Evolutionary conservation across 495 filamentous ascomycete genomes (phyloP), one percentile per base, ranked within the genome.

Genomic region (Neurospora sp.): DNA sequence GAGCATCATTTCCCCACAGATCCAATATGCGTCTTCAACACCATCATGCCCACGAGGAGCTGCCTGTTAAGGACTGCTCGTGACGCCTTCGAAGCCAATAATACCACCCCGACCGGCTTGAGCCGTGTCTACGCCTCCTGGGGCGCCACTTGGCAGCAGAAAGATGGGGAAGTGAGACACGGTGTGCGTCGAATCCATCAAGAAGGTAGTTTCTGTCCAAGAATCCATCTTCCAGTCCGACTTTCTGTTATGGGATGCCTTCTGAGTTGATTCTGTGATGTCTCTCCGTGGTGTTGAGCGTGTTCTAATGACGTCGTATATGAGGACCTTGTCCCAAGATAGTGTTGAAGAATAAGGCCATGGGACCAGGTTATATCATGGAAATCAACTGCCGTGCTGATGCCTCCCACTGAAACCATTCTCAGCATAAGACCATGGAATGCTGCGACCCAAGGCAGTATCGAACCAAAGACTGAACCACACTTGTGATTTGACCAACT

Each of bases 51-150:
- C 72, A 69, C 66, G 48, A 39, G 37, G 71, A 41, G 69, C 73
- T 70, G 44, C 78, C 79, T 77, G 77, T 79, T 75, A 75, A 72
- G 69, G 39, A 39, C 14, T 35, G 72, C 76, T 76, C 73, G 77
- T 79, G 77, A 79, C 74, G 76, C 44, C 54, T 20, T 48, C 75
- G 77, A 35, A 62, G 20, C 54, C 54, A 62, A 62, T 59, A 62
- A 79, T 77, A 74, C 79, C 46, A 81, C 75, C 71, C 76, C 70
- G 70, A 42, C 73, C 78, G 78, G 78, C 46, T 71, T 78, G 78
- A 42, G 77, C 79, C 79, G 78, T 81, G 77, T 81, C 78, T 69
- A 72, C 74, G 74, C 70, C 75, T 70, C 71, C 27, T 48, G 37
- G 40, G 54, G 69, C 71, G 74, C 77, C 75, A 72, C 77, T 70